Percentiles rank a stretch among this genome's conserved stretches.
Conservation (phyloP, 148 eudicot species). For the Rhododendron ovatum region DNA sequence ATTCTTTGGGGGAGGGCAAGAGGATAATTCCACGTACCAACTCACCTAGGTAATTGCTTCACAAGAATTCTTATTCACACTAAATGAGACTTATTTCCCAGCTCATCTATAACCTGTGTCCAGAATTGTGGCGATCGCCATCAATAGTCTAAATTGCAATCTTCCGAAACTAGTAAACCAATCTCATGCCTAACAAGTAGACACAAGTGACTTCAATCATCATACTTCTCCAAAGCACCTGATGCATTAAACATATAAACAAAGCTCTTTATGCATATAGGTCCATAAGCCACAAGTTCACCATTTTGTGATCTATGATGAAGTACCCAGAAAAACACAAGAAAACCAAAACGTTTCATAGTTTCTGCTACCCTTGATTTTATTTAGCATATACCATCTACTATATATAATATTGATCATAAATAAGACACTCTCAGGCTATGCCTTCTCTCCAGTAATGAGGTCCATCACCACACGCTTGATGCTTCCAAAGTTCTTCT, state of each 20-base stretch:
- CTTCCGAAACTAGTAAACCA: neutral
- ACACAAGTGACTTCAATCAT: neutral
- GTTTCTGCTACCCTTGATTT: neutral
- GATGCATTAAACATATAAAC: neutral
- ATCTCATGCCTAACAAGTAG: neutral
- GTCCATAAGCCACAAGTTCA: neutral
- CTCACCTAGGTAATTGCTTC: neutral
- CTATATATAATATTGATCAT: neutral
- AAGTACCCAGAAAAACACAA: neutral
- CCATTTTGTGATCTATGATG: neutral
- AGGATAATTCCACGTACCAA: too few relatives aligned
- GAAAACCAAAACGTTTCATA: neutral
- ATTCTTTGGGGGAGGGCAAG: neutral
- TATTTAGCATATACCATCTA: conserved; percentile 1
- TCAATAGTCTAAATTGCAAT: neutral
- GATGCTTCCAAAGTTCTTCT: conserved; percentile 73
- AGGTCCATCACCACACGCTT: conserved; percentile 82
- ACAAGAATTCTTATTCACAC: neutral
- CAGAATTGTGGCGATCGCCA: neutral
- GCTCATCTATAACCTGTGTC: neutral
- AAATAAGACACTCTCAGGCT: neutral
- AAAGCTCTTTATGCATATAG: neutral
- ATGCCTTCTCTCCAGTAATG: conserved; percentile 44
- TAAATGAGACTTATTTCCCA: neutral
- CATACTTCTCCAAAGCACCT: neutral